Conservation (phyloP, 495 filamentous ascomycete species). For the Penicillium antarcticum region DNA sequence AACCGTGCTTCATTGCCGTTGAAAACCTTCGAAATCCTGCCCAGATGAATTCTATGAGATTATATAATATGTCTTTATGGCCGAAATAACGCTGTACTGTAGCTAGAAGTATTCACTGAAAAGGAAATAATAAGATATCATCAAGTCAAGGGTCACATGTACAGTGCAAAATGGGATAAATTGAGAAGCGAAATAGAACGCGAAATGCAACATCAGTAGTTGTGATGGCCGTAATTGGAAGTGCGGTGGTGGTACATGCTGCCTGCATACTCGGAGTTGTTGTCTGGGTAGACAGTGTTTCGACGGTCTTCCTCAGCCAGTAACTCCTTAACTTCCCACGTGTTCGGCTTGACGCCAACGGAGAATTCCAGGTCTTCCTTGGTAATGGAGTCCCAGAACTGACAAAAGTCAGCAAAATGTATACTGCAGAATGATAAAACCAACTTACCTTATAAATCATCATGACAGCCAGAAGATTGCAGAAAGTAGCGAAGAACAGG, state of each 20-base stretch:
- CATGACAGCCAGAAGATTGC: slow-evolving; percentile 95
- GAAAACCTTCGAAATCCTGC: no score
- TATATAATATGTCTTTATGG: background rate
- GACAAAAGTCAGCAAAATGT: slow-evolving; percentile 9
- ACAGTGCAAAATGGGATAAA: slow-evolving; percentile 6
- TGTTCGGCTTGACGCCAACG: slow-evolving; percentile 89
- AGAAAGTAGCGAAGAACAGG: slow-evolving; percentile 89
- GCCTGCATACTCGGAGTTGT: slow-evolving; percentile 54
- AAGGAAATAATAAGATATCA: slow-evolving; percentile 7
- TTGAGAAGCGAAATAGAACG: background rate
- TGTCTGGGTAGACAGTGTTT: slow-evolving; percentile 71
- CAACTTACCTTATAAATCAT: slow-evolving; percentile 95
- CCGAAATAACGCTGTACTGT: background rate
- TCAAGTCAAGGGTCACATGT: slow-evolving; percentile 20
- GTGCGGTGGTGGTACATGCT: slow-evolving; percentile 56
- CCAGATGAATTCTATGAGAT: background rate
- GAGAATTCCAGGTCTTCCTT: slow-evolving; percentile 98
- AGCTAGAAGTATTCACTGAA: slow-evolving; percentile 3
- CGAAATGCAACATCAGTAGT: slow-evolving; percentile 20
- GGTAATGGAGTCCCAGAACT: slow-evolving; percentile 99
- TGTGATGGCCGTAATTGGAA: slow-evolving; percentile 34
- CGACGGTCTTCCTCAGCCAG: slow-evolving; percentile 85
- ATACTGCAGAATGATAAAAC: background rate
- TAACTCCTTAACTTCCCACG: slow-evolving; percentile 97
- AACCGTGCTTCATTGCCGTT: background rate